Evolutionary conservation across 2,329 filamentous ascomycete species (phyloP), one percentile per base, ranked within the genome.

Genomic region (Zymoseptoria ardabiliae): DNA sequence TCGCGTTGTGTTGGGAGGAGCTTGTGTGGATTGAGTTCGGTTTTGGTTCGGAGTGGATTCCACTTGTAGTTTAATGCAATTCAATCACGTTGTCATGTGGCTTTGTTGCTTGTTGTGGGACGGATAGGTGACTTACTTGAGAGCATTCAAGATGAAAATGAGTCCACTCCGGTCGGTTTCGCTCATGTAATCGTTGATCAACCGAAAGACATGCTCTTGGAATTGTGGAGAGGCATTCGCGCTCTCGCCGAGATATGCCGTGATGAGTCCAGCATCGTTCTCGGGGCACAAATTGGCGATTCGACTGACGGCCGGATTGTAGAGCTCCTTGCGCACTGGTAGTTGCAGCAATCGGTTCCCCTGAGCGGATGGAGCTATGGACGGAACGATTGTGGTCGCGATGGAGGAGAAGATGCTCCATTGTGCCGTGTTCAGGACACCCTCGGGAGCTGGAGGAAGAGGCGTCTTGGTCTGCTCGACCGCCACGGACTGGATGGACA

Each of bases 361-460:
- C 20, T 58, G 61, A 11, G 54, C 54, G 3, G 61, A 53, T 17
- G 28, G 58, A 49, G 30, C 30, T 28, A 55, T 56, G 19, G 65
- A 78, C 2, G 87, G 85, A 30, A 90, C 73, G 19, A 83, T 73
- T 1, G 83, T 77, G 62, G 86, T 83, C 8, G 80, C 76, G 28
- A 87, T 77, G 22, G 83, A 79, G 53, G 82, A 74, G 2, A 87
- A 72, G 0, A 81, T 84, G 28, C 73, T 76, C 84, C 84, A 86
- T 77, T 87, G 84, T 2, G 75, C 69, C 11, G 78, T 71, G 2
- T 78, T 81, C 64, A 85, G 77, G 54, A 81, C 74, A 54, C 80
- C 75, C 11, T 76, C 72, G 3, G 70, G 63, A 17, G 80, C 75
- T 2, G 77, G 71, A 23, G 80, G 77, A 30, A 66, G 62, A 25